phyloP scores from a whole-genome alignment of 805 yeast species.

The Spathaspora girioi region DNA sequence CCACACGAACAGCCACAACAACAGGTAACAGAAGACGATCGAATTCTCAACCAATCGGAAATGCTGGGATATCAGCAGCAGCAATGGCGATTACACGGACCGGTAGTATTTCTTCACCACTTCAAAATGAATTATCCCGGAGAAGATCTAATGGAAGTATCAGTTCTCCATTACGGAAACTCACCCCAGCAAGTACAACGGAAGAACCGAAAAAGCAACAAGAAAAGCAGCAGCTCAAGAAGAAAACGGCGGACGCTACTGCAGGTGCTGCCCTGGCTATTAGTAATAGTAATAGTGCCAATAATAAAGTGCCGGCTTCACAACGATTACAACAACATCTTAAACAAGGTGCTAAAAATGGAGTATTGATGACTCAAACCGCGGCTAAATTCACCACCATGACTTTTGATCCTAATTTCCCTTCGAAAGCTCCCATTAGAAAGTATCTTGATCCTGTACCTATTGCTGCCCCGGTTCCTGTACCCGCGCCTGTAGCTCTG shows the following conservation, averaged over 20 bases:
- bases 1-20: neutral
- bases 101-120: constrained; percentile 3
- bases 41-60: constrained; percentile 30
- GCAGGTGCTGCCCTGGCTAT: constrained; percentile 12
- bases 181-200: neutral
- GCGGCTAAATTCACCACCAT: constrained; percentile 32
- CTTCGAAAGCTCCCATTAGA: constrained; percentile 18
- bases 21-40: constrained; percentile 26
- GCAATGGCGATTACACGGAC: constrained; percentile 26
- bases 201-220: too few relatives aligned
- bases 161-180: neutral
- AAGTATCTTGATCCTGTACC: constrained; percentile 12
- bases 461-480: constrained; percentile 1
- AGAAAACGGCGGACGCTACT: constrained; percentile 1
- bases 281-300: constrained; percentile 10
- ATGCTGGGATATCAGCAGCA: constrained; percentile 25
- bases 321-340: constrained; percentile 39
- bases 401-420: constrained; percentile 38
- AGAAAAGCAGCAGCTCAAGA: neutral
- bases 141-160: constrained; percentile 18
- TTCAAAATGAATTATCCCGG: constrained; percentile 4
- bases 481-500: neutral
- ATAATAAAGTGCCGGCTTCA: constrained; percentile 22
- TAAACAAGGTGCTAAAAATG: constrained; percentile 20
- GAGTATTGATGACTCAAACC: constrained; percentile 35